Percentiles rank a stretch among this genome's conserved stretches.
Conservation (phyloP, 1,284 basidiomycete genomes). For the Pseudozyma tsukubaensis region DNA sequence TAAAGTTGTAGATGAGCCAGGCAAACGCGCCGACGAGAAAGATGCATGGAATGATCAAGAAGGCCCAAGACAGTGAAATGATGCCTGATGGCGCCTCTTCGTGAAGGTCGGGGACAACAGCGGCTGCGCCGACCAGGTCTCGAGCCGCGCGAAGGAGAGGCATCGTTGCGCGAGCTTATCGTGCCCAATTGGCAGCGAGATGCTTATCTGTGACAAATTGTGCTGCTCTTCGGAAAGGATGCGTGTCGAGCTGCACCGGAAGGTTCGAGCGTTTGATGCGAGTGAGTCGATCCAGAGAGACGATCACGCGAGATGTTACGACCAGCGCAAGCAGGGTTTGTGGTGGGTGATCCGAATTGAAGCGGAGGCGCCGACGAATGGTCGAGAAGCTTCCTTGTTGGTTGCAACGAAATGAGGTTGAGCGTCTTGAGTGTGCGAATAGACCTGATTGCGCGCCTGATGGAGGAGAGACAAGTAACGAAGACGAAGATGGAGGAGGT, state of each 20-base stretch:
- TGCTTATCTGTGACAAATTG: no score
- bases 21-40: slow-evolving; percentile 35
- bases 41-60: slow-evolving; percentile 41
- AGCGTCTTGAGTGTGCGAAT: neutral
- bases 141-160: slow-evolving; percentile 9
- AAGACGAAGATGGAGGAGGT: neutral
- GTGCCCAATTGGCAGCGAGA: neutral
- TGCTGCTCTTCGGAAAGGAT: no score
- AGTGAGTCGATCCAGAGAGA: no score
- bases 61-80: slow-evolving; percentile 43
- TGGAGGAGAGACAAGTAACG: neutral
- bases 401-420: neutral
- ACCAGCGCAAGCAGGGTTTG: no score
- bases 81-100: slow-evolving; percentile 29
- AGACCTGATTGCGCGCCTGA: neutral
- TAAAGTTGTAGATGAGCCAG: slow-evolving; percentile 40
- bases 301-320: no score
- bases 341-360: neutral
- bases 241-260: no score
- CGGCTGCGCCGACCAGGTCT: slow-evolving; percentile 11
- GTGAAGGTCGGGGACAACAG: slow-evolving; percentile 15
- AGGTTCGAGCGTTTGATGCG: no score
- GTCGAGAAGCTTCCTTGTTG: neutral
- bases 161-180: slow-evolving; percentile 9
- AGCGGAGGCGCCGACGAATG: neutral